Conservation (phyloP, 345 rosid genomes). For the Rubroshorea leprosula region DNA sequence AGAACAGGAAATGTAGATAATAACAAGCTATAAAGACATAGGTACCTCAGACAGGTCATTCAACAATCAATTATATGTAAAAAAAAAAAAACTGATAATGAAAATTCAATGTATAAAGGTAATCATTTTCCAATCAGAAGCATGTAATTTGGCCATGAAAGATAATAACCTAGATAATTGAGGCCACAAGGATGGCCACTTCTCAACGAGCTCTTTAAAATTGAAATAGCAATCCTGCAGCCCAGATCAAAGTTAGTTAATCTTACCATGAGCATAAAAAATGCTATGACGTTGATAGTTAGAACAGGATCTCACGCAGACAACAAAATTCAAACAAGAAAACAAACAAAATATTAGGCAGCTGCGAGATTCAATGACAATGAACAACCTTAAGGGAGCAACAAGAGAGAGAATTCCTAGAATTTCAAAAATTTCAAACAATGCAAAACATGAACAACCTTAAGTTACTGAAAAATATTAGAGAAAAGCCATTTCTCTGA, state of each 20-base stretch:
- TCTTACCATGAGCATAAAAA: conserved; percentile 5
- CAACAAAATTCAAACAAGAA: background rate
- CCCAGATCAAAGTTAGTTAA: conserved; percentile 39
- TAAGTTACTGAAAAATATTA: too few species aligned
- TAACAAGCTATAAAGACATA: background rate
- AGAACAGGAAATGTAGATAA: background rate
- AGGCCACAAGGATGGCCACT: conserved; percentile 24
- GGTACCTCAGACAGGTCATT: background rate
- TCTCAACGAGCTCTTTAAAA: conserved; percentile 58
- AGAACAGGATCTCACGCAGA: background rate
- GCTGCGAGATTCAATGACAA: too few species aligned
- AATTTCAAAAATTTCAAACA: too few species aligned
- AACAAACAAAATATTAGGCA: too few species aligned
- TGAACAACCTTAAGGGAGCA: too few species aligned
- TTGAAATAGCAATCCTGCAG: conserved; percentile 45
- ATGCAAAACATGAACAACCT: too few species aligned
- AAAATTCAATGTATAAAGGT: background rate
- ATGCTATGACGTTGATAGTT: background rate
- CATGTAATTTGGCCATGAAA: conserved; percentile 28
- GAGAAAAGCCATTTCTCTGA: too few species aligned
- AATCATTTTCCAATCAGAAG: background rate
- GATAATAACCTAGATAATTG: conserved; percentile 50
- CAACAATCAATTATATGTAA: background rate
- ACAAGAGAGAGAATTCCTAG: too few species aligned
- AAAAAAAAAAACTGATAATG: too few species aligned